These are phyloP conservation scores for Mortierella sp. DNA, from an alignment of 371 early-diverging fungal genomes.

Conservation along the genomic window DNA sequence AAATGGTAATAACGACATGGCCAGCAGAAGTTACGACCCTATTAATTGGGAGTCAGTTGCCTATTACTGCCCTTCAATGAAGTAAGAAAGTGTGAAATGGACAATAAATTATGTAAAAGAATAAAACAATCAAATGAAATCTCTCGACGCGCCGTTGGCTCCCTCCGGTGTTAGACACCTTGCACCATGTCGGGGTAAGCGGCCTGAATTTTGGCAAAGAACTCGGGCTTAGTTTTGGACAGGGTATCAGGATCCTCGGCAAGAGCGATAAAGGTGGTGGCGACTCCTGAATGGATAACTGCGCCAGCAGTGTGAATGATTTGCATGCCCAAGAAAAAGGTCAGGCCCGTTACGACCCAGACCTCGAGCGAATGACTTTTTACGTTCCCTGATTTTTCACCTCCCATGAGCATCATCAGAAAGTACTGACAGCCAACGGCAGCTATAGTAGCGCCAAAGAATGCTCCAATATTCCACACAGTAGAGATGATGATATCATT, in stretches of 20 bases:
- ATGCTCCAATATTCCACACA: not conserved
- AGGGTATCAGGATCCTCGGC: conserved; percentile 63
- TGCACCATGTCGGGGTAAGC: conserved; percentile 4
- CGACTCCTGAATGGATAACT: conserved; percentile 74
- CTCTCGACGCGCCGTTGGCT: too few relatives aligned
- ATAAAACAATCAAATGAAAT: too few relatives aligned
- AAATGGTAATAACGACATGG: too few relatives aligned
- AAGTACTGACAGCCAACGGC: conserved; percentile 4
- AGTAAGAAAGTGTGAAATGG: too few relatives aligned
- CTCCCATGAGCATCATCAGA: conserved; percentile 2
- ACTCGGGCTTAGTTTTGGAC: not conserved
- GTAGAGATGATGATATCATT: conserved; percentile 79
- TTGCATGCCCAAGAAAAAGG: conserved; percentile 70
- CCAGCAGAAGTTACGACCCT: too few relatives aligned
- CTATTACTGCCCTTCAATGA: too few relatives aligned
- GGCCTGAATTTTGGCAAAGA: not conserved
- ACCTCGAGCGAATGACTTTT: conserved; percentile 5
- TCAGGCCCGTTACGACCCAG: too few relatives aligned
- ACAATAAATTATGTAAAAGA: too few relatives aligned
- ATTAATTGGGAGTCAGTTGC: too few relatives aligned
- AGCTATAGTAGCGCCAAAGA: not conserved
- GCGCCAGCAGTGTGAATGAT: conserved; percentile 73
- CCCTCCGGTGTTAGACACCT: not conserved
- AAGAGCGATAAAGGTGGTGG: conserved; percentile 79
- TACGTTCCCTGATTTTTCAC: conserved; percentile 1